A percentile compares a stretch with the other conserved stretches of the same genome.
These are phyloP conservation scores for Termitomyces sp. DNA, from an alignment of 768 basidiomycete species.

Conservation along the genomic window DNA sequence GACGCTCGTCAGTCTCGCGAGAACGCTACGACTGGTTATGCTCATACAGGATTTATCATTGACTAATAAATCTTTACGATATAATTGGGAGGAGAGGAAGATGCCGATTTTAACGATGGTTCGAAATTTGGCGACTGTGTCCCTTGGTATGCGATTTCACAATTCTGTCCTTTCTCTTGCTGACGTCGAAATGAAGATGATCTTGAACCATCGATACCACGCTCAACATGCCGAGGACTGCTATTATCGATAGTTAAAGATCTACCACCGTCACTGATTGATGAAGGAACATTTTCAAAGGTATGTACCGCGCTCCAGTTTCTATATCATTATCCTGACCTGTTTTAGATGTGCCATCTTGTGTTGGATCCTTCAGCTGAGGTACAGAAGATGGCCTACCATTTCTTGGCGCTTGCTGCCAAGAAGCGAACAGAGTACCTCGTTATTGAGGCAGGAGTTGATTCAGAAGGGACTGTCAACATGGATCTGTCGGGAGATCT, in stretches of 20 bases:
- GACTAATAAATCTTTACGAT: slow-evolving; percentile 72
- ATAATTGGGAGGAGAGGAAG: slow-evolving; percentile 62
- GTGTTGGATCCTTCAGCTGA: slow-evolving; percentile 58
- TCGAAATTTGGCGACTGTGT: slow-evolving; percentile 53
- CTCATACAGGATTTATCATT: slow-evolving; percentile 65
- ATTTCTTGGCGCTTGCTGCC: slow-evolving; percentile 67
- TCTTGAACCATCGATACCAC: slow-evolving; percentile 46
- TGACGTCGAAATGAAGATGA: slow-evolving; percentile 20
- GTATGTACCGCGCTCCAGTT: slow-evolving; percentile 30
- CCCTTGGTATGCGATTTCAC: slow-evolving; percentile 38
- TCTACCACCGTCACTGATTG: slow-evolving; percentile 59
- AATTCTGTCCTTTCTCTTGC: neutral
- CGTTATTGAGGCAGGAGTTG: slow-evolving; percentile 85
- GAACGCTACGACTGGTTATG: slow-evolving; percentile 66
- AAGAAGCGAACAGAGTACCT: slow-evolving; percentile 75
- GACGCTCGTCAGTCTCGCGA: slow-evolving; percentile 60
- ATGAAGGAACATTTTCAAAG: slow-evolving; percentile 60
- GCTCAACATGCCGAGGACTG: slow-evolving; percentile 63
- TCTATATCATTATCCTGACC: neutral
- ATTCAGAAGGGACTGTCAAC: slow-evolving; percentile 53
- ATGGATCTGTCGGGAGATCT: slow-evolving; percentile 66
- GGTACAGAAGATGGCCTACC: slow-evolving; percentile 78
- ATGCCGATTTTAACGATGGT: slow-evolving; percentile 53
- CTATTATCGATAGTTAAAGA: slow-evolving; percentile 68
- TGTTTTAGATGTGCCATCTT: slow-evolving; percentile 72